Conservation (phyloP, 2,329 filamentous ascomycete species). For the Tricladium varicosporioides region DNA sequence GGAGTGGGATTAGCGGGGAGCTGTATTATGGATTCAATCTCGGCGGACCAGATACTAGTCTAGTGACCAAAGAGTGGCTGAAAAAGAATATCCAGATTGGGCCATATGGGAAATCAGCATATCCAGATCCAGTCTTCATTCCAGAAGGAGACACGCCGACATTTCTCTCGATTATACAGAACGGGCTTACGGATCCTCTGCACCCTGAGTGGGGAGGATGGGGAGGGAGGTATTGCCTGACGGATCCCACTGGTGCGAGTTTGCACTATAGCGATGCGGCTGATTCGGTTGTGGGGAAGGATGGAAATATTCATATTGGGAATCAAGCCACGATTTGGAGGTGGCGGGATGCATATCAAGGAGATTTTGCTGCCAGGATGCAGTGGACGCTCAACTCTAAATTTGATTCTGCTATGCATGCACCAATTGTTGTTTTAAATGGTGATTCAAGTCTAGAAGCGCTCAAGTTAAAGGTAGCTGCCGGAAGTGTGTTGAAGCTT, state of each 20-base stretch:
- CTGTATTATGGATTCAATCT: conserved; percentile 22
- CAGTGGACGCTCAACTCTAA: conserved; percentile 42
- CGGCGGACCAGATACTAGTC: conserved; percentile 46
- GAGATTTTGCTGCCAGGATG: conserved; percentile 48
- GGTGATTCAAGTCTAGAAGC: conserved; percentile 39
- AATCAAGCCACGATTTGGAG: conserved; percentile 52
- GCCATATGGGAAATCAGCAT: conserved; percentile 41
- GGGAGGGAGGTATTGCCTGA: conserved; percentile 40
- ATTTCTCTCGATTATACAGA: conserved; percentile 41
- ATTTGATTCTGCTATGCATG: conserved; percentile 43
- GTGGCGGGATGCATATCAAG: conserved; percentile 51
- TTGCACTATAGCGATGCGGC: conserved; percentile 34
- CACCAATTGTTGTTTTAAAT: conserved; percentile 44
- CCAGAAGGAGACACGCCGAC: conserved; percentile 49
- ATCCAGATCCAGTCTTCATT: conserved; percentile 49
- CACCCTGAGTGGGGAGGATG: conserved; percentile 42
- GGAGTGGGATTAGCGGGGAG: conserved; percentile 55
- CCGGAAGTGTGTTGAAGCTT: conserved; percentile 37
- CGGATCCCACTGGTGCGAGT: conserved; percentile 20
- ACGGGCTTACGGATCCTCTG: conserved; percentile 39
- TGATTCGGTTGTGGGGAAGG: conserved; percentile 36
- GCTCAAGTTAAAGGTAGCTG: conserved; percentile 36
- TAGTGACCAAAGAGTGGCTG: conserved; percentile 50
- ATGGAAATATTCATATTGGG: conserved; percentile 33
- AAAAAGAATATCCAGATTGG: conserved; percentile 52